A percentile compares a stretch with the other conserved stretches of the same genome.
These are phyloP conservation scores for Chenopodium suecicum DNA, from an alignment of 148 eudicot species.

Conservation along the genomic window DNA sequence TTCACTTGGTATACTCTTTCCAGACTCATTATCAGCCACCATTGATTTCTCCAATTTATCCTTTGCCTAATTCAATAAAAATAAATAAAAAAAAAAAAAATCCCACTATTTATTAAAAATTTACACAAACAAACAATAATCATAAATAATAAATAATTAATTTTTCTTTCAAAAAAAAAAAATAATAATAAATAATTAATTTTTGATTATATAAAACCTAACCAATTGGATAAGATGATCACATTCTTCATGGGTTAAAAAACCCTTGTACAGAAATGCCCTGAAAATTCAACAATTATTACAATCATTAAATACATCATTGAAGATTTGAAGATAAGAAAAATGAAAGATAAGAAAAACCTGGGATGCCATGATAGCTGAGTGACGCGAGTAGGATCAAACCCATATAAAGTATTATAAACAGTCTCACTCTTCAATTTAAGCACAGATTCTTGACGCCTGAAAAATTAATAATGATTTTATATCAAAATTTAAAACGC, in stretches of 20 bases:
- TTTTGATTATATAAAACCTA: conserved; percentile 18
- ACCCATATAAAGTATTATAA: conserved; percentile 24
- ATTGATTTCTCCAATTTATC: conserved; percentile 76
- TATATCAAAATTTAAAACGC: neutral
- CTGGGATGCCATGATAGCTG: conserved; percentile 90
- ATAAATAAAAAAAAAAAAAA: neutral
- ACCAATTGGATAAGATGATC: conserved; percentile 89
- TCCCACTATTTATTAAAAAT: too few species aligned
- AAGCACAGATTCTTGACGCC: conserved; percentile 36
- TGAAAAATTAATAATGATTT: neutral
- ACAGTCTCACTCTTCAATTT: conserved; percentile 50
- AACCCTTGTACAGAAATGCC: conserved; percentile 68
- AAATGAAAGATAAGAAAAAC: conserved; percentile 27
- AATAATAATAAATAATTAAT: neutral
- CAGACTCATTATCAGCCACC: conserved; percentile 88
- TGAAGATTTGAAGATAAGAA: neutral
- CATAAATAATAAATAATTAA: neutral
- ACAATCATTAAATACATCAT: neutral
- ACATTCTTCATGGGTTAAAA: conserved; percentile 78
- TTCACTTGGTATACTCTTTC: conserved; percentile 64
- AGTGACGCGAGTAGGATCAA: conserved; percentile 83
- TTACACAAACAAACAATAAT: neutral
- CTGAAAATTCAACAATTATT: conserved; percentile 33
- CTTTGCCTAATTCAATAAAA: conserved; percentile 52
- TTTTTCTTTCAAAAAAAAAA: neutral